Evolutionary conservation across 345 rosid species (phyloP), one percentile per base, ranked within the genome.

Genomic region (Rhodamnia argentea): DNA sequence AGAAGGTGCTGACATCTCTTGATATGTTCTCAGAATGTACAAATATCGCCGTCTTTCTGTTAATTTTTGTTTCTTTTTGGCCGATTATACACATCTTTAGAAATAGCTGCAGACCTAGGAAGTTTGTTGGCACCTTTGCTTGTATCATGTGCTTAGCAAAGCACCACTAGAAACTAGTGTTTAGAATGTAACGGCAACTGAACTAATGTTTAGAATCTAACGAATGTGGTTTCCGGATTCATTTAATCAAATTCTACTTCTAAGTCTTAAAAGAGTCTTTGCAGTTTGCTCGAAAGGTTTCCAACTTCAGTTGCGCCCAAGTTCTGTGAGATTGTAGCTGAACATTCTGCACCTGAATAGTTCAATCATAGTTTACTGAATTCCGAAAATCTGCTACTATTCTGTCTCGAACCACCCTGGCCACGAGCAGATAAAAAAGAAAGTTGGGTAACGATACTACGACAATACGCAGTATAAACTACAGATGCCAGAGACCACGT

Each of bases 1-100:
- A 87, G 82, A 78, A 27, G 92, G 90, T 84, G 88, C 54, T 55
- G 78, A 12, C 56, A 32, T 29, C 44, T 60, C 55, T n/a, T 84
- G 78, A 84, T 10, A 26, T 13, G 22, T 27, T 62, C 16, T 15
- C 18, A 3, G 47, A 27, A 23, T 52, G 42, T 64, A 4, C 29
- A 29, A 62, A 15, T 29, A 29, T 64, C 6, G 12, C 76, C 42
- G 23, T 64, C 40, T 64, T 62, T 29, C 32, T 16, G 26, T 37
- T 70, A 70, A 37, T 70, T 70, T 70, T 70, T 70, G 47, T 70
- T 70, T 32, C 44, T 70, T 37, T 37, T 70, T 9, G 47, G 26
- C 26, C 47, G 37, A 47, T 37, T 37, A 10, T 8, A 37, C 6
- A 18, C 81, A 18, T 70, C 23, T 70, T 32, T 9, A 37, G 40